A percentile compares a stretch with the other conserved stretches of the same genome.
These are phyloP conservation scores for Wickerhamomyces pijperi DNA, from an alignment of 805 yeast genomes.

Conservation along the genomic window DNA sequence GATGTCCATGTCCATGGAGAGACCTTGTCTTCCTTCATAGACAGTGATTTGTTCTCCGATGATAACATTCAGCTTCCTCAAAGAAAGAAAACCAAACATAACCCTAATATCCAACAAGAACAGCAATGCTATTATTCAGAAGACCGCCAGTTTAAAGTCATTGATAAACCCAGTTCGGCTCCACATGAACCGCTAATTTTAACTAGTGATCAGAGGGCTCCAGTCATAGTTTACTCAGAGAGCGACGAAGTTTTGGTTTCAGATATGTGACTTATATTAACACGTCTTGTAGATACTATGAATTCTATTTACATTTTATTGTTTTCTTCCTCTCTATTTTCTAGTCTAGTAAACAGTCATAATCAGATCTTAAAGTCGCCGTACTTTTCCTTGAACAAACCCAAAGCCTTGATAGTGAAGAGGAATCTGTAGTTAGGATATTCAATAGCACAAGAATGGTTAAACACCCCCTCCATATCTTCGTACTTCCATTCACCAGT, in stretches of 20 bases:
- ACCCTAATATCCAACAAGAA: too few species aligned
- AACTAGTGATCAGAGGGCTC: too few species aligned
- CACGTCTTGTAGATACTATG: too few species aligned
- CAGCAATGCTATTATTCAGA: too few species aligned
- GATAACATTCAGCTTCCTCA: not conserved
- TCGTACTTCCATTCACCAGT: slow-evolving; percentile 85
- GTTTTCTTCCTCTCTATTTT: too few species aligned
- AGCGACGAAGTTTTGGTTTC: too few species aligned
- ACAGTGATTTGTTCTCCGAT: not conserved
- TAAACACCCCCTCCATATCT: slow-evolving; percentile 90
- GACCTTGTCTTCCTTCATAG: not conserved
- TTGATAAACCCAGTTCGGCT: too few species aligned
- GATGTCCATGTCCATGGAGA: not conserved
- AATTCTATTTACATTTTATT: too few species aligned
- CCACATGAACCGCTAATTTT: too few species aligned
- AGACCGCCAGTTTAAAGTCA: too few species aligned
- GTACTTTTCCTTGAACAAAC: slow-evolving; percentile 37
- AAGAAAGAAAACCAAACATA: not conserved
- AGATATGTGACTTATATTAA: too few species aligned
- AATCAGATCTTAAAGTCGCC: slow-evolving; percentile 1
- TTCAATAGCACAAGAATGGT: slow-evolving; percentile 88
- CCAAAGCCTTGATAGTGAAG: slow-evolving; percentile 89
- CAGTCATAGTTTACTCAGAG: too few species aligned
- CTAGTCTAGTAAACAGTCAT: not conserved
- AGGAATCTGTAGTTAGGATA: slow-evolving; percentile 87